A percentile compares a stretch with the other conserved stretches of the same genome.
Evolutionary conservation across 192 early-diverging fungal genomes (phyloP).

Genomic region (Coemansia sp.): DNA sequence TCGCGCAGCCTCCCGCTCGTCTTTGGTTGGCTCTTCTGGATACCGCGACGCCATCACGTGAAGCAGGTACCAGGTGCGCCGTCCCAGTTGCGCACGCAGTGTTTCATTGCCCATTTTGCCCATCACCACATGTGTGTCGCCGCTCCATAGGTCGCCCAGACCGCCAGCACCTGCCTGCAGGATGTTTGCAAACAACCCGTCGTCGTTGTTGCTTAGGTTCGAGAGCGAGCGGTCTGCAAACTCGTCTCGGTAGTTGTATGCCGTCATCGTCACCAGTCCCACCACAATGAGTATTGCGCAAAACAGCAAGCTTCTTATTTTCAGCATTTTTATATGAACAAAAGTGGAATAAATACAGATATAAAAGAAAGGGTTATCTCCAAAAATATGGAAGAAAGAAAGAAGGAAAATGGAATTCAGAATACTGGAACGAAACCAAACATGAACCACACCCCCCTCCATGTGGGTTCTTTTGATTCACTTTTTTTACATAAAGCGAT

Average conservation of each 20-base stretch:
- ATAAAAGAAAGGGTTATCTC: constrained; percentile 4
- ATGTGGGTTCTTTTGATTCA: no score
- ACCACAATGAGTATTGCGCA: constrained; percentile 16
- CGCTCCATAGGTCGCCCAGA: constrained; percentile 25
- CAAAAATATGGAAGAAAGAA: constrained; percentile 2
- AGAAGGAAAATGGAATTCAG: background rate
- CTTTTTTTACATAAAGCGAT: no score
- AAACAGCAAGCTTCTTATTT: constrained; percentile 24
- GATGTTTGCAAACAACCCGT: constrained; percentile 35
- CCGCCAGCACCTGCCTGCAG: constrained; percentile 21
- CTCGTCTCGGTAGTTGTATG: constrained; percentile 40
- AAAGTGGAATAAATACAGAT: background rate
- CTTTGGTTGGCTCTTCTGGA: constrained; percentile 72
- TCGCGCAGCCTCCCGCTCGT: constrained; percentile 73
- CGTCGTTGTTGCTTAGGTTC: constrained; percentile 29
- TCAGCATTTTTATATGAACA: constrained; percentile 20
- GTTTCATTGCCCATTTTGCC: constrained; percentile 73
- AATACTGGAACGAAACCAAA: background rate
- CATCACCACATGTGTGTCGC: constrained; percentile 63
- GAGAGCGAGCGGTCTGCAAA: constrained; percentile 38
- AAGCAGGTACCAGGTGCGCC: constrained; percentile 86
- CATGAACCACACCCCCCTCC: no score
- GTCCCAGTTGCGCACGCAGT: constrained; percentile 77
- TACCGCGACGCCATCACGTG: constrained; percentile 92
- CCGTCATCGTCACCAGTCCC: constrained; percentile 30